These are phyloP conservation scores for Ogataea pilisensis DNA, from an alignment of 805 yeast species.

Conservation along the genomic window DNA sequence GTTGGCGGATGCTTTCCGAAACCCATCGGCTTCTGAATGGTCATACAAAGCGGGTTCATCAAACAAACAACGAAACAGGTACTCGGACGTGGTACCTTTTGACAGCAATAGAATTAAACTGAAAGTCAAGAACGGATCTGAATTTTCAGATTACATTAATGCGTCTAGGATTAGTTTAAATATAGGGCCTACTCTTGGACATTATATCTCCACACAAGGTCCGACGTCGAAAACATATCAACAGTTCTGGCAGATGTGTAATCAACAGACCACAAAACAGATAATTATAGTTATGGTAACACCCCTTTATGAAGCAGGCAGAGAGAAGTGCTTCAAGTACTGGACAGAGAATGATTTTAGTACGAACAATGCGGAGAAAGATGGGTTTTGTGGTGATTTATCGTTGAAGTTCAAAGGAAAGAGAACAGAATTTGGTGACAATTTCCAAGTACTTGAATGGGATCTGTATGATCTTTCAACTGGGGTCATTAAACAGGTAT, in stretches of 20 bases:
- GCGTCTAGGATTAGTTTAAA: conserved; percentile 31
- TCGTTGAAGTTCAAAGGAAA: conserved; percentile 5
- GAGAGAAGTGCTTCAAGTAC: conserved; percentile 39
- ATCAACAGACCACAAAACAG: conserved; percentile 18
- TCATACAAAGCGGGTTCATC: conserved; percentile 8
- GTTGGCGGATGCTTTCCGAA: conserved; percentile 14
- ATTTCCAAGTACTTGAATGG: conserved; percentile 17
- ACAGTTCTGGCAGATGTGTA: conserved; percentile 44
- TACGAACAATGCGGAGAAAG: conserved; percentile 1
- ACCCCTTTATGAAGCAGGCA: conserved; percentile 45
- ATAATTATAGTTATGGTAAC: conserved; percentile 70
- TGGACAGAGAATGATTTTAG: conserved; percentile 29
- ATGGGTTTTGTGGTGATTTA: conserved; percentile 6
- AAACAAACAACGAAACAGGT: conserved; percentile 45
- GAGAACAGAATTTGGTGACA: conserved; percentile 1
- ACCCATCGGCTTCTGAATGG: conserved; percentile 17
- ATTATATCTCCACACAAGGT: conserved; percentile 74
- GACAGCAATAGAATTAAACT: conserved; percentile 54
- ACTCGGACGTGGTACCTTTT: conserved; percentile 61
- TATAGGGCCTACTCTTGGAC: conserved; percentile 8
- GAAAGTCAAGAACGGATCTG: conserved; percentile 18
- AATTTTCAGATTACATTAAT: conserved; percentile 33
- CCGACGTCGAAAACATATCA: conserved; percentile 38
- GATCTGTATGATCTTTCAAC: conserved; percentile 6
- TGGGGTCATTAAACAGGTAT: conserved; percentile 10